A percentile compares a stretch with the other conserved stretches of the same genome.
phyloP scores from a whole-genome alignment of 352 stramenopile genomes.

The Pilasporangium apinafurcum region DNA sequence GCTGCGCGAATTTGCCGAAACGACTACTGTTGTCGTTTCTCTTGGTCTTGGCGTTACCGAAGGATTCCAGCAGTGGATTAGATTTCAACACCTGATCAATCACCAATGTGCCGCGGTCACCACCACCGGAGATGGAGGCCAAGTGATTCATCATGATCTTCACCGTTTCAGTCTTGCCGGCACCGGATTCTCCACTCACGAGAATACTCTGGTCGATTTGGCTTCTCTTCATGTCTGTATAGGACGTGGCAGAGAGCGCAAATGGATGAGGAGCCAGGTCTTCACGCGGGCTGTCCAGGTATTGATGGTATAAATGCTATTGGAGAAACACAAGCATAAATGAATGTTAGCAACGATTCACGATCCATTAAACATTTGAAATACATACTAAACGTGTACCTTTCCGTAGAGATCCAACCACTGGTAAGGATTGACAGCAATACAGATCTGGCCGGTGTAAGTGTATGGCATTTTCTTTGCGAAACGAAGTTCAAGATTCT shows the following conservation, averaged over 20 bases:
- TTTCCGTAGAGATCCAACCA: slow-evolving; percentile 72
- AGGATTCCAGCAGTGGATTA: slow-evolving; percentile 71
- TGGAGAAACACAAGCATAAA: background rate
- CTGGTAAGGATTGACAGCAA: slow-evolving; percentile 78
- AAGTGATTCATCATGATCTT: slow-evolving; percentile 91
- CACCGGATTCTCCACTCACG: slow-evolving; percentile 37
- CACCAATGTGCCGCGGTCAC: slow-evolving; percentile 56
- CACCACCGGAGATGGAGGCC: slow-evolving; percentile 65
- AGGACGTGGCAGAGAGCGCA: slow-evolving; percentile 58
- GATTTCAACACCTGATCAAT: slow-evolving; percentile 78
- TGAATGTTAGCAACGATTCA: background rate
- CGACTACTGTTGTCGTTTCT: slow-evolving; percentile 79
- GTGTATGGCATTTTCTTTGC: slow-evolving; percentile 68
- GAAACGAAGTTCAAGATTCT: slow-evolving; percentile 74
- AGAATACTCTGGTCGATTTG: slow-evolving; percentile 38
- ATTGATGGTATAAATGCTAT: slow-evolving; percentile 55
- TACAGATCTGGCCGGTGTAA: slow-evolving; percentile 78
- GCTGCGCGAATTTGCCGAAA: slow-evolving; percentile 78
- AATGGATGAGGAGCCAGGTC: slow-evolving; percentile 60
- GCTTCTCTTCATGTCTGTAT: slow-evolving; percentile 67
- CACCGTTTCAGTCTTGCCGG: slow-evolving; percentile 45
- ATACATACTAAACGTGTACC: slow-evolving; percentile 2
- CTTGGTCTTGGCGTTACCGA: slow-evolving; percentile 81
- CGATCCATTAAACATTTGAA: no score
- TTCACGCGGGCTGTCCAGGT: slow-evolving; percentile 47